Conservation (phyloP, 768 basidiomycete species). For the Amanita pallidorosea region DNA sequence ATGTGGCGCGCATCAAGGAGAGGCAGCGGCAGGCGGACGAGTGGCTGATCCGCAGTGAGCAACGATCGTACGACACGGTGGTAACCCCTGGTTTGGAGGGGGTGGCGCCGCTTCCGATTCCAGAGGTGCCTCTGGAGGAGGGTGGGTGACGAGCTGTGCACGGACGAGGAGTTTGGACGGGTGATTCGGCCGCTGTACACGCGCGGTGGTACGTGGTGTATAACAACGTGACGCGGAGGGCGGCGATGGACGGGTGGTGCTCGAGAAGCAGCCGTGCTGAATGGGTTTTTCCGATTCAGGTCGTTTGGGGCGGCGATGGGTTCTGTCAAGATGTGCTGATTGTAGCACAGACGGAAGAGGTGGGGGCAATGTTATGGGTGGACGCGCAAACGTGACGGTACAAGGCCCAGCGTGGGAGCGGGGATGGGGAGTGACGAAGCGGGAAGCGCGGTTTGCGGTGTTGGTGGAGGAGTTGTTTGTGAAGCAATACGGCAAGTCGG, state of each 20-base stretch:
- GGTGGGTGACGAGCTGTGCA: background rate
- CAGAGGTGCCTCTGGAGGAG: background rate
- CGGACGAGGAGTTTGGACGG: background rate
- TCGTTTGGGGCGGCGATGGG: background rate
- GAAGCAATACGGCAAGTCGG: background rate
- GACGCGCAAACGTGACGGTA: conserved; percentile 1
- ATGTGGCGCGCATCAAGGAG: background rate
- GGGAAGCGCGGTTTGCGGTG: conserved; percentile 1
- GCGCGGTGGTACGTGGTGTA: conserved; percentile 2
- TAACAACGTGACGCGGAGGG: background rate
- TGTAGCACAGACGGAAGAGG: background rate
- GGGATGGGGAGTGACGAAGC: background rate
- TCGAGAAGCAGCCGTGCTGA: conserved; percentile 2
- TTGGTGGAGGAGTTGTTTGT: background rate
- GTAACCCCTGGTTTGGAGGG: background rate
- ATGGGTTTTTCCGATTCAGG: background rate
- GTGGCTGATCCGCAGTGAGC: background rate
- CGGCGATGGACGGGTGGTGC: background rate
- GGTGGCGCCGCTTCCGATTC: background rate
- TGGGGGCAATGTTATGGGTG: background rate
- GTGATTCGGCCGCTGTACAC: background rate
- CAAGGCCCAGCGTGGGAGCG: background rate
- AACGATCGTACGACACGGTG: background rate
- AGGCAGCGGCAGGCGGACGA: background rate
- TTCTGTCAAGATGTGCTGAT: background rate